These are phyloP conservation scores for Chenopodium formosanum DNA, from an alignment of 148 eudicot species.

Conservation along the genomic window DNA sequence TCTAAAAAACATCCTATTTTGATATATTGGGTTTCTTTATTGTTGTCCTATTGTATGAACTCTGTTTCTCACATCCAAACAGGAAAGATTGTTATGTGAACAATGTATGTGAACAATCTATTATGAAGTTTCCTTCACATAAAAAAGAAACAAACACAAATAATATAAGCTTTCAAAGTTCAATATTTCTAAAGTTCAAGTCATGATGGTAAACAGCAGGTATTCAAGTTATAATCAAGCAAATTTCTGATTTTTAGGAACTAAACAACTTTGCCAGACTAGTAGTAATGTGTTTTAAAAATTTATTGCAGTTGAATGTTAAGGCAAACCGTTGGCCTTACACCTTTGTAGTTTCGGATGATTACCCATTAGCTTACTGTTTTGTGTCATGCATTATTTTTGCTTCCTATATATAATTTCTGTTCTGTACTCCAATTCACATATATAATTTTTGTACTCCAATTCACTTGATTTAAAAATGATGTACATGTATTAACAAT, in stretches of 20 bases:
- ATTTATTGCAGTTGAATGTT: slow-evolving; percentile 35
- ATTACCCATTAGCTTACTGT: slow-evolving; percentile 31
- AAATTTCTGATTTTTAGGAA: not conserved
- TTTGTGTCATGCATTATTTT: not conserved
- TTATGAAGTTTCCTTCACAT: not conserved
- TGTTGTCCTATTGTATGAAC: not conserved
- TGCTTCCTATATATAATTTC: no score
- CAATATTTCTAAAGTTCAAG: no score
- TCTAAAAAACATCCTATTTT: not conserved
- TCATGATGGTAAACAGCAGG: slow-evolving; percentile 49
- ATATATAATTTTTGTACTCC: no score
- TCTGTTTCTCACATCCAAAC: no score
- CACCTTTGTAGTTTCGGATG: slow-evolving; percentile 55
- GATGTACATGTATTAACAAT: not conserved
- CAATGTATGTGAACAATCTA: not conserved
- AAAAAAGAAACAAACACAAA: not conserved
- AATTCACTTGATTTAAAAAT: not conserved
- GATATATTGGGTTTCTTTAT: no score
- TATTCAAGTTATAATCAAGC: not conserved
- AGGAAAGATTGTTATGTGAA: not conserved
- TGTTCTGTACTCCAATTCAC: not conserved
- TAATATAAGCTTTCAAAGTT: no score
- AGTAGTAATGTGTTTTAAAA: not conserved
- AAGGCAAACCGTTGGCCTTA: slow-evolving; percentile 74
- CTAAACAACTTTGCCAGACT: not conserved